Percentiles rank a stretch among this genome's conserved stretches.
These are phyloP conservation scores for Tulasnella sp. DNA, from an alignment of 768 basidiomycete genomes.

Conservation along the genomic window DNA sequence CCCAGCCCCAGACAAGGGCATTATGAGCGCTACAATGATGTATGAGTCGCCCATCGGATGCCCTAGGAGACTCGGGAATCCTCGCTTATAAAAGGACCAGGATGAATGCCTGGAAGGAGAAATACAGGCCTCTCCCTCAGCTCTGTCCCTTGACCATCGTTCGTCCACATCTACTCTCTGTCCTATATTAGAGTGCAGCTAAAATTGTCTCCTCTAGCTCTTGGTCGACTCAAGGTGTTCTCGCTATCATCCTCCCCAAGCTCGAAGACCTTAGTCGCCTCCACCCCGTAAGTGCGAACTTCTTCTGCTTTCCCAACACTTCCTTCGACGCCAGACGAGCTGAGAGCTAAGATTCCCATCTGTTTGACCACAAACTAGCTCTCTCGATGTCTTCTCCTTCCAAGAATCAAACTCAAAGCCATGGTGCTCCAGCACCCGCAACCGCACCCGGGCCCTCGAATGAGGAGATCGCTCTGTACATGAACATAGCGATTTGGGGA, in stretches of 20 bases:
- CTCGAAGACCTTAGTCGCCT: not conserved
- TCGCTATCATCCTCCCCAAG: not conserved
- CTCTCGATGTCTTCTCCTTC: not conserved
- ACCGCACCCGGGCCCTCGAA: not conserved
- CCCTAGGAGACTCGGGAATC: not conserved
- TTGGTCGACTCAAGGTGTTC: not conserved
- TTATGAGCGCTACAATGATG: not conserved
- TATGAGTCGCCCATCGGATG: not conserved
- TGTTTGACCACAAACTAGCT: not conserved
- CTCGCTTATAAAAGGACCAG: not conserved
- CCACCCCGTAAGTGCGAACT: not conserved
- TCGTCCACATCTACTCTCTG: not conserved
- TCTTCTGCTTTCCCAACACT: not conserved
- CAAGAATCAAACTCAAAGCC: not conserved
- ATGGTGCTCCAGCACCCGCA: too few relatives aligned
- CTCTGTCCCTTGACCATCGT: not conserved
- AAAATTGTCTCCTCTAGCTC: not conserved
- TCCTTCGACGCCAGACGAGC: not conserved
- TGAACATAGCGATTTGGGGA: conserved; percentile 8
- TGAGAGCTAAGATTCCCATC: not conserved
- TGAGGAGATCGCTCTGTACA: conserved; percentile 1
- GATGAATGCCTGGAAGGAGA: not conserved
- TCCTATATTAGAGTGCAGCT: not conserved
- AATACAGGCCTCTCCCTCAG: not conserved
- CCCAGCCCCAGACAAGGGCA: not conserved